phyloP scores from a whole-genome alignment of 2,329 filamentous ascomycete genomes.

The Trichoderma polysporum region DNA sequence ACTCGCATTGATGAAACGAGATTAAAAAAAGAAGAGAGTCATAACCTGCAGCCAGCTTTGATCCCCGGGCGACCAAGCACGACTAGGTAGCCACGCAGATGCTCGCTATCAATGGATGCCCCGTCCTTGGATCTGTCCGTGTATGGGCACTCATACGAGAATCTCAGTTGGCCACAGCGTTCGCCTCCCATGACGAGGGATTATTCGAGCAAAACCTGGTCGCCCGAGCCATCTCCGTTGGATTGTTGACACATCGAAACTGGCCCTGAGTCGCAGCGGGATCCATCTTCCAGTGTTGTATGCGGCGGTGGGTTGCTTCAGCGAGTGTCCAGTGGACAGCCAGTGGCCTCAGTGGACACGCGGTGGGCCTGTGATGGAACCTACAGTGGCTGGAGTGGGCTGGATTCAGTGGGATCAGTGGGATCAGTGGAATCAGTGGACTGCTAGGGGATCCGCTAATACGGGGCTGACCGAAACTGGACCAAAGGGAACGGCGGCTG shows the following conservation, averaged over 20 bases:
- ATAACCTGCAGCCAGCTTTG: background rate
- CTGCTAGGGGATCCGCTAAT: background rate
- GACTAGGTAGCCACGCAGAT: background rate
- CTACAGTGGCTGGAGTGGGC: background rate
- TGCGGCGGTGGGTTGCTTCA: constrained; percentile 4
- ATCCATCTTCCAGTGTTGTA: constrained; percentile 4
- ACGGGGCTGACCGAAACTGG: constrained; percentile 13
- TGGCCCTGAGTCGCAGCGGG: constrained; percentile 17
- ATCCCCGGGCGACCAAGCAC: background rate
- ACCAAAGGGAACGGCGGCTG: background rate
- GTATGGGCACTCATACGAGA: background rate
- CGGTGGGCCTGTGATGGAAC: background rate
- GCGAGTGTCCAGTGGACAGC: background rate
- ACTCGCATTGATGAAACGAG: background rate
- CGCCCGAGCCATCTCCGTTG: constrained; percentile 14
- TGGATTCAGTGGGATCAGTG: constrained; percentile 14
- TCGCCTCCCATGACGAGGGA: constrained; percentile 15
- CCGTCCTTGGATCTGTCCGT: background rate
- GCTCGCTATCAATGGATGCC: background rate
- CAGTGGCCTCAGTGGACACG: background rate
- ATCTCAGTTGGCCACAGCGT: constrained; percentile 9
- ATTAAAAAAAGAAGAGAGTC: background rate
- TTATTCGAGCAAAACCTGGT: constrained; percentile 18
- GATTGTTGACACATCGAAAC: constrained; percentile 26
- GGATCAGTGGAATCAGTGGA: constrained; percentile 13